phyloP scores from a whole-genome alignment of 1,284 basidiomycete genomes.

The Malassezia yamatoensis region DNA sequence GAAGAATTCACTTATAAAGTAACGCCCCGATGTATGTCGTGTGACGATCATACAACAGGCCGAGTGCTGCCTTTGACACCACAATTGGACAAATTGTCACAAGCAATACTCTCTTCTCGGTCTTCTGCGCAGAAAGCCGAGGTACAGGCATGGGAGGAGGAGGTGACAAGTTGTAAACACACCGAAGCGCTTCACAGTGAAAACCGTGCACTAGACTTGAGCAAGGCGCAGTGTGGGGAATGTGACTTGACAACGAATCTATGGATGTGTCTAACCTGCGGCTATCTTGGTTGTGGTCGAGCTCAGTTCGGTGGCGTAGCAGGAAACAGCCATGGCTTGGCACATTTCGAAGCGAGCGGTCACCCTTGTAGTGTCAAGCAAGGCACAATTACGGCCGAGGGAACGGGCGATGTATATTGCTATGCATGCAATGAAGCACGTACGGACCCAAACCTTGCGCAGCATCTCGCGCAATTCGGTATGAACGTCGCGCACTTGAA shows the following conservation, averaged over 20 bases:
- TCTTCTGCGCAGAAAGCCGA: constrained; percentile 84
- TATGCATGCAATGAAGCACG: constrained; percentile 82
- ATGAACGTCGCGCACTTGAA: constrained; percentile 72
- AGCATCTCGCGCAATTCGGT: constrained; percentile 71
- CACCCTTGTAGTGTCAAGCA: constrained; percentile 86
- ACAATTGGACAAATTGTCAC: constrained; percentile 53
- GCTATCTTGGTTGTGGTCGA: constrained; percentile 85
- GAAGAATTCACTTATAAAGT: constrained; percentile 71
- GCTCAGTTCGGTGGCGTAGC: constrained; percentile 72
- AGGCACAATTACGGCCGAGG: constrained; percentile 92
- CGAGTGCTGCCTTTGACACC: constrained; percentile 52
- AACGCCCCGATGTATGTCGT: constrained; percentile 59
- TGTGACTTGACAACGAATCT: constrained; percentile 56
- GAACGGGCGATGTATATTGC: constrained; percentile 84
- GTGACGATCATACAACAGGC: constrained; percentile 52
- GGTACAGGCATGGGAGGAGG: constrained; percentile 96
- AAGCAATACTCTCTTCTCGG: constrained; percentile 68
- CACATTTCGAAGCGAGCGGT: constrained; percentile 65
- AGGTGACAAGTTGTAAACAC: constrained; percentile 77
- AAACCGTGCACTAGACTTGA: constrained; percentile 25
- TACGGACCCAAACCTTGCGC: constrained; percentile 65
- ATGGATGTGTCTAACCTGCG: constrained; percentile 85
- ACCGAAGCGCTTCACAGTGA: constrained; percentile 62
- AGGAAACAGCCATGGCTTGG: constrained; percentile 81
- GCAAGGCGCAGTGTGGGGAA: constrained; percentile 25